Base-by-base conservation (phyloP, 2,329 filamentous ascomycete species). In the Beauveria sp. region DNA sequence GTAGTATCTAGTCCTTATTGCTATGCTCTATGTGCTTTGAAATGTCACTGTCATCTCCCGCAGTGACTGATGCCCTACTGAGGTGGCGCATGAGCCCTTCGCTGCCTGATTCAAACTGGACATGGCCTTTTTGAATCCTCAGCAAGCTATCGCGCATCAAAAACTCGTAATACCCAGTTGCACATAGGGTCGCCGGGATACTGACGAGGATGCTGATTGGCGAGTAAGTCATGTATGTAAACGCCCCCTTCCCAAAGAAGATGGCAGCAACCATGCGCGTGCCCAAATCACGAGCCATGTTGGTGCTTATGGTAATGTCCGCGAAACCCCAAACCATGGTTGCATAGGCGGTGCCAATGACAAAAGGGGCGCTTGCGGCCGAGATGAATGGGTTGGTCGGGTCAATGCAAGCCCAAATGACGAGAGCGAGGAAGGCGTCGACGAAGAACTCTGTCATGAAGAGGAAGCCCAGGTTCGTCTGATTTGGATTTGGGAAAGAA, bases 361-460 rank as follows among this genome's bases (percentile, higher is more conserved):
- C 75, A 64, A 82, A 83, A 4, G 81, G 80, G 1, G 77, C 78
- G 26, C 71, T 70, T 10, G 71, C 61, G 6, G 81, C 75, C 8
- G 75, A 70, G 28, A 85, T 73, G 67, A 85, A 84, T 0, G 82
- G 82, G 68, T 85, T 85, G 12, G 81, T 80, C 0, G 80, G 80
- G 68, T 86, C 83, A 37, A 84, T 73, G 51, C 73, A 75, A 8
- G 82, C 76, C 82, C 82, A 85, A 68, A 85, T 84, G 16, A 84
- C 71, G 61, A 85, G 74, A 30, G 77, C 79, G 60, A 85, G 80
- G 70, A 84, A 84, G 60, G 70, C 73, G 66, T 82, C 79, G 30
- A 82, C 81, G 65, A 86, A 84, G 68, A 82, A 85, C 67, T 86
- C 83, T 62, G 80, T 80, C 57, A 84, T 68, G 71, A 86, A 82